Evolutionary conservation across 1,284 basidiomycete species (phyloP).

Genomic region (Taiwanofungus camphoratus): DNA sequence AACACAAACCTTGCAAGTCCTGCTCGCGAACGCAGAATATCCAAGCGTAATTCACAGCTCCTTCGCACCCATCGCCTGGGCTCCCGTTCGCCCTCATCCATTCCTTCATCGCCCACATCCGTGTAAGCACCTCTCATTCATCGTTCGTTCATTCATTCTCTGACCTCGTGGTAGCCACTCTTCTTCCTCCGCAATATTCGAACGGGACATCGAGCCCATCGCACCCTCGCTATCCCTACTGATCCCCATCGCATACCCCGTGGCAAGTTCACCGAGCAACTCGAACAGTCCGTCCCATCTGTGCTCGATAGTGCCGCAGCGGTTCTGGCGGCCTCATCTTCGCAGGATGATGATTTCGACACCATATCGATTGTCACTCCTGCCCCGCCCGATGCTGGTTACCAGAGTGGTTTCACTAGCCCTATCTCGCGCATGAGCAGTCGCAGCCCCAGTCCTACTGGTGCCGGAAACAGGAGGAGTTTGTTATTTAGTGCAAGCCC

Average conservation of each 20-base stretch:
- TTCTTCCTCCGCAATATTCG: slow-evolving; percentile 76
- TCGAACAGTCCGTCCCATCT: slow-evolving; percentile 68
- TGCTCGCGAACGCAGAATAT: slow-evolving; percentile 35
- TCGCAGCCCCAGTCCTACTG: slow-evolving; percentile 49
- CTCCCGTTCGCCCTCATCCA: slow-evolving; percentile 59
- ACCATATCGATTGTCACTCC: slow-evolving; percentile 56
- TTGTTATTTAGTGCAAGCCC: slow-evolving; percentile 27
- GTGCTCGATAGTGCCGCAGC: slow-evolving; percentile 71
- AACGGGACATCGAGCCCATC: slow-evolving; percentile 74
- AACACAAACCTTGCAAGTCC: slow-evolving; percentile 34
- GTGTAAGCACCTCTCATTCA: slow-evolving; percentile 43
- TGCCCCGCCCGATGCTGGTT: slow-evolving; percentile 29
- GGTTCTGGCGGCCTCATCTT: slow-evolving; percentile 44
- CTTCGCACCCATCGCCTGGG: slow-evolving; percentile 44
- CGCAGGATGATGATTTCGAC: slow-evolving; percentile 39
- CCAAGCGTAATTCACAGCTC: slow-evolving; percentile 38
- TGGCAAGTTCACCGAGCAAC: slow-evolving; percentile 60
- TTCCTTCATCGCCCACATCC: slow-evolving; percentile 72
- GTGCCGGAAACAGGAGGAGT: slow-evolving; percentile 27
- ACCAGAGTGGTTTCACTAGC: slow-evolving; percentile 54
- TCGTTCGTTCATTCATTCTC: slow-evolving; percentile 3
- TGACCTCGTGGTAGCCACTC: slow-evolving; percentile 46
- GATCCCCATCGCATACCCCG: slow-evolving; percentile 71
- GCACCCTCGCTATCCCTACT: slow-evolving; percentile 41
- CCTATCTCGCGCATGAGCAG: slow-evolving; percentile 61